Percentiles rank a stretch among this genome's conserved stretches.
phyloP scores from a whole-genome alignment of 805 yeast species.

The Candida broadrunensis region DNA sequence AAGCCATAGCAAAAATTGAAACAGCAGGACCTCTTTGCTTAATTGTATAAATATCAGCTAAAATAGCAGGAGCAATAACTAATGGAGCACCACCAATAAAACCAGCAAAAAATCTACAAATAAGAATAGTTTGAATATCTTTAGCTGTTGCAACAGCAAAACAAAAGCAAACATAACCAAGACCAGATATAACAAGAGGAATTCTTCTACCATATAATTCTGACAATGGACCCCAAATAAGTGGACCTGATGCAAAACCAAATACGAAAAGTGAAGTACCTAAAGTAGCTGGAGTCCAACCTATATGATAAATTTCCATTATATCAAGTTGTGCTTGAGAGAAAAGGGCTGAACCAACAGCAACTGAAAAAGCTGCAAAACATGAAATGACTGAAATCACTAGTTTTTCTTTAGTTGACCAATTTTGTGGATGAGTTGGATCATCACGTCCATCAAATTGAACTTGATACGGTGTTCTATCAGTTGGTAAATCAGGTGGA shows the following conservation, averaged over 20 bases:
- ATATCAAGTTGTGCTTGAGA: conserved; percentile 57
- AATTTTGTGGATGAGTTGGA: conserved; percentile 77
- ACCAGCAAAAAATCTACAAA: conserved; percentile 78
- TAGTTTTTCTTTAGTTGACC: conserved; percentile 43
- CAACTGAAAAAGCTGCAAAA: conserved; percentile 35
- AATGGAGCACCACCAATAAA: conserved; percentile 80
- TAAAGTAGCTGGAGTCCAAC: conserved; percentile 64
- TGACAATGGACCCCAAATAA: conserved; percentile 59
- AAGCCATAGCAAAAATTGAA: conserved; percentile 64
- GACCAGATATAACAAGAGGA: conserved; percentile 41
- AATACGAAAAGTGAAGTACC: conserved; percentile 77
- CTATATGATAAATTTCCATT: conserved; percentile 50
- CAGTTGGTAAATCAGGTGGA: conserved; percentile 52
- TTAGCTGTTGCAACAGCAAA: conserved; percentile 72
- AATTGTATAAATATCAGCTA: conserved; percentile 76
- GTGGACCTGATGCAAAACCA: conserved; percentile 91
- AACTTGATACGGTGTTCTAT: conserved; percentile 56
- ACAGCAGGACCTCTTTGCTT: conserved; percentile 71
- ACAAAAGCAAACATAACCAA: conserved; percentile 38
- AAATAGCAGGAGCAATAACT: conserved; percentile 79
- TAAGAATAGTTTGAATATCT: conserved; percentile 70
- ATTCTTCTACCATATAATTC: conserved; percentile 34
- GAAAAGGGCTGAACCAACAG: conserved; percentile 80
- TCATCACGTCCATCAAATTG: conserved; percentile 75
- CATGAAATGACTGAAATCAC: conserved; percentile 22